Conservation (phyloP, 345 rosid genomes). For the Euphorbia lathyris region DNA sequence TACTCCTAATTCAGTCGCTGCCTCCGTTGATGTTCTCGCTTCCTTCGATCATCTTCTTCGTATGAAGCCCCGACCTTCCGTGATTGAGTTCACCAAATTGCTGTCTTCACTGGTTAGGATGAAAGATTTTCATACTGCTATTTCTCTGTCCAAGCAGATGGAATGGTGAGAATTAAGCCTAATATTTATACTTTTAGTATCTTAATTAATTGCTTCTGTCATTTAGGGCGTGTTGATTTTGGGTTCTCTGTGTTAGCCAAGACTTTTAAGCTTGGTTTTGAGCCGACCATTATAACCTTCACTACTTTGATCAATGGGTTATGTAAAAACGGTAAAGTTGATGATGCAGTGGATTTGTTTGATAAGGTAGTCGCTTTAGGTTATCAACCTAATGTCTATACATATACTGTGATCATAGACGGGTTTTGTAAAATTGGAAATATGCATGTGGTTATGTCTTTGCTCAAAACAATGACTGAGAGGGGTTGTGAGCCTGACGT, state of each 20-base stretch:
- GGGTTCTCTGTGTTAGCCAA: neutral
- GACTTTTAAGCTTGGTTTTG: neutral
- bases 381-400: neutral
- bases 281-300: neutral
- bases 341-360: neutral
- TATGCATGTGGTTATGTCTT: neutral
- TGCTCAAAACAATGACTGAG: neutral
- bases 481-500: neutral
- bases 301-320: neutral
- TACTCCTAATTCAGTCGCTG: too few relatives aligned
- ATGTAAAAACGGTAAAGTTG: neutral
- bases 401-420: neutral
- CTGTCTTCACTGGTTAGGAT: constrained; percentile 3
- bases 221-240: constrained; percentile 3
- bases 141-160: constrained; percentile 1
- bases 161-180: constrained; percentile 5
- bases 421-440: neutral
- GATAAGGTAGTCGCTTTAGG: neutral
- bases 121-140: neutral
- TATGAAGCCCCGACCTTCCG: constrained; percentile 4
- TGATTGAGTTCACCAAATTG: neutral
- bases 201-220: too few relatives aligned
- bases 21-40: too few relatives aligned
- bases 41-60: too few relatives aligned
- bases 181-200: too few relatives aligned